Evolutionary conservation across 2,329 filamentous ascomycete genomes (phyloP), one percentile per base, ranked within the genome.

Genomic region (Rhinocladiella mackenziei): DNA sequence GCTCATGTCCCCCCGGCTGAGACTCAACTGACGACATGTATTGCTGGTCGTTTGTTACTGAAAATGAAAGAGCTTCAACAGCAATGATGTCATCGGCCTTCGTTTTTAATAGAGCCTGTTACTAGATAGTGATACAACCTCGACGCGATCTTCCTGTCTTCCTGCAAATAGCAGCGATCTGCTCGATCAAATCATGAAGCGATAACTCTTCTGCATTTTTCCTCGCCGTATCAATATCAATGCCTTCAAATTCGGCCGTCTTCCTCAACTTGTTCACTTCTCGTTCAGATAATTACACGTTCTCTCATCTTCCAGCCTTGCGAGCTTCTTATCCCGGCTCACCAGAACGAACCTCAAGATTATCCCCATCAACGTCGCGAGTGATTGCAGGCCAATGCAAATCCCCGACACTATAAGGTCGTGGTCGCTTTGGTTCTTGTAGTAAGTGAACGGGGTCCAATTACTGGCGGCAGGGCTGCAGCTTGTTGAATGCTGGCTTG

Each of bases 141-240:
- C n/a, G n/a, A n/a, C n/a, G n/a, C n/a, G n/a, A n/a, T n/a, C n/a
- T n/a, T n/a, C n/a, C n/a, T n/a, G n/a, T n/a, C n/a, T n/a, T n/a
- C n/a, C n/a, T n/a, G n/a, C n/a, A n/a, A n/a, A n/a, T n/a, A n/a
- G n/a, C n/a, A n/a, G n/a, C n/a, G n/a, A 26, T 7, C 23, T 26
- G 7, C 29, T 59, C 56, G n/a, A n/a, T n/a, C n/a, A 74, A 39
- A 73, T 60, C 50, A 72, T 65, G 55, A 72, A 78, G 25, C 75
- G 62, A 60, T 76, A 78, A 1, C 74, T 74, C 61, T 73, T 74
- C 59, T 77, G 74, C 60, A 76, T 49, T 36, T 61, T 60, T n/a
- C 41, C 74, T 65, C 22, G 75, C 74, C 9, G 68, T 65, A 0
- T 65, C 69, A 46, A 77, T 51, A 47, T 70, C 67, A 32, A 77